A percentile compares a stretch with the other conserved stretches of the same genome.
These are phyloP conservation scores for Penicillium egyptiacum DNA, from an alignment of 495 filamentous ascomycete genomes.

Conservation along the genomic window DNA sequence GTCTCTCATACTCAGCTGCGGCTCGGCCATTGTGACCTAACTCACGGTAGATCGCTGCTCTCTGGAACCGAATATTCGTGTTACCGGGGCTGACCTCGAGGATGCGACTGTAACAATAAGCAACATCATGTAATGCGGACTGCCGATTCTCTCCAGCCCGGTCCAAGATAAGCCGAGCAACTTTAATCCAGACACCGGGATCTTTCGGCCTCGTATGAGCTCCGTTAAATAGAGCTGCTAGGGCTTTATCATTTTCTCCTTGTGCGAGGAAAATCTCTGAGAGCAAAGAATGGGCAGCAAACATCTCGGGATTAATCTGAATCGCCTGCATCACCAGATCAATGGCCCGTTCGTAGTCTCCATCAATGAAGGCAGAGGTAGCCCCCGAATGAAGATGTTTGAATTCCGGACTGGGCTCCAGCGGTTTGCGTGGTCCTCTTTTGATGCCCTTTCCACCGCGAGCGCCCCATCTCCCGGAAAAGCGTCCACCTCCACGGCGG, in stretches of 20 bases:
- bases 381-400: conserved; percentile 69
- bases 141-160: conserved; percentile 54
- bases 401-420: conserved; percentile 73
- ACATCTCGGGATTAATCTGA: conserved; percentile 80
- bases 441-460: conserved; percentile 52
- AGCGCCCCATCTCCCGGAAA: conserved; percentile 46
- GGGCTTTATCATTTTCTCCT: conserved; percentile 64
- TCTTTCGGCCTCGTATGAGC: conserved; percentile 71
- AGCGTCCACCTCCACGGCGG: conserved; percentile 40
- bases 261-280: conserved; percentile 69
- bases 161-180: conserved; percentile 65
- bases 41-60: conserved; percentile 59
- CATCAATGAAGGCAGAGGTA: conserved; percentile 65
- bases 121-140: conserved; percentile 53
- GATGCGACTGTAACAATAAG: conserved; percentile 70
- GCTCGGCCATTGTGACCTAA: conserved; percentile 57
- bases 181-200: conserved; percentile 63
- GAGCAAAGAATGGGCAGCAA: conserved; percentile 71
- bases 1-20: conserved; percentile 60
- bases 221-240: conserved; percentile 67
- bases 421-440: conserved; percentile 66
- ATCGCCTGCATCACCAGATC: conserved; percentile 66
- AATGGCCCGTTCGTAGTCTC: conserved; percentile 63
- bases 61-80: conserved; percentile 58
- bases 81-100: conserved; percentile 60